A percentile compares a stretch with the other conserved stretches of the same genome.
These are phyloP conservation scores for Penicillium dipodomyicola DNA, from an alignment of 495 filamentous ascomycete genomes.

Conservation along the genomic window DNA sequence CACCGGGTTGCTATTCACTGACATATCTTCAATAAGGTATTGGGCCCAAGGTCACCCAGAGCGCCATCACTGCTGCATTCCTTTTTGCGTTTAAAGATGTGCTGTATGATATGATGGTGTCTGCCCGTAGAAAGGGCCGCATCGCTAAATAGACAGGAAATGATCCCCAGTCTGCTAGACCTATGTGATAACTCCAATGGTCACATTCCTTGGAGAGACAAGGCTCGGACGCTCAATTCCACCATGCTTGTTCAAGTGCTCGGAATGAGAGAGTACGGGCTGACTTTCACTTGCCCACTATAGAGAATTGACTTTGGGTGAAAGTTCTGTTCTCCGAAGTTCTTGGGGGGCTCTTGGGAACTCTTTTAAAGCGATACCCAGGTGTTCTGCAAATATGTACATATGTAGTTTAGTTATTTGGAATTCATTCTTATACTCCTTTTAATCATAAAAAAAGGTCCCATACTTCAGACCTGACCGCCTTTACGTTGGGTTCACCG, in stretches of 20 bases:
- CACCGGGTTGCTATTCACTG: background rate
- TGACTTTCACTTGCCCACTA: background rate
- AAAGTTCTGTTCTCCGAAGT: background rate
- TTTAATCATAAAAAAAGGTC: background rate
- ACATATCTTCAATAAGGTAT: slow-evolving; percentile 58
- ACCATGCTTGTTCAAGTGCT: background rate
- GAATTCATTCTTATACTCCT: background rate
- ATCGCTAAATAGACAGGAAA: slow-evolving; percentile 31
- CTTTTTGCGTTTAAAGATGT: slow-evolving; percentile 98
- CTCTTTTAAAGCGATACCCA: slow-evolving; percentile 3
- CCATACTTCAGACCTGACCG: background rate
- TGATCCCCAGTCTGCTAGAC: background rate
- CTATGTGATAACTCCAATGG: background rate
- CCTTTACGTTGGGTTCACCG: slow-evolving; percentile 1
- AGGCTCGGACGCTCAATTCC: background rate
- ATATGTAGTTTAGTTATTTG: slow-evolving; percentile 2
- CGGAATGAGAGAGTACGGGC: background rate
- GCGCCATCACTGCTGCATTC: slow-evolving; percentile 92
- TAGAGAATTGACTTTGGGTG: background rate
- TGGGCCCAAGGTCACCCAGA: slow-evolving; percentile 92
- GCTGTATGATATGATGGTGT: slow-evolving; percentile 61
- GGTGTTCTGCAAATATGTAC: background rate
- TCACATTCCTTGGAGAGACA: background rate
- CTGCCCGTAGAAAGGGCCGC: slow-evolving; percentile 50
- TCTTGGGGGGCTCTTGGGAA: background rate